Percentiles rank a stretch among this genome's conserved stretches.
Conservation (phyloP, 139 green algal species). For the Marvania coccoides region DNA sequence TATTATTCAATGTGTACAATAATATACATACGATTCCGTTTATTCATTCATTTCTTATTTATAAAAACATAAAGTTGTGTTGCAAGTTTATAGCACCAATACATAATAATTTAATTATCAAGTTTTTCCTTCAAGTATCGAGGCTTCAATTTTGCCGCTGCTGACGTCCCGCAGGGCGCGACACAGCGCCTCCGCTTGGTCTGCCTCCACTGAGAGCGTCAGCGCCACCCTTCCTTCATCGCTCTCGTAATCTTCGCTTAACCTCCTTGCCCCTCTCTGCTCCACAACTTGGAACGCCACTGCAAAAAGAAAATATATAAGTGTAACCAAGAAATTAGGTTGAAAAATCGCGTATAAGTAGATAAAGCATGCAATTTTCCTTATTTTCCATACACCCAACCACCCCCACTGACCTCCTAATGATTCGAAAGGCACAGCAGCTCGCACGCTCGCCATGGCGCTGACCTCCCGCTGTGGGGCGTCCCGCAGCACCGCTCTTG, state of each 20-base stretch:
- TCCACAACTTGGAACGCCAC: neutral
- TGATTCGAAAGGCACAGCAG: neutral
- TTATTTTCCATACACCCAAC: too few relatives aligned
- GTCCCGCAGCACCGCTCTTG: slow-evolving; percentile 50
- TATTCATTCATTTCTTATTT: neutral
- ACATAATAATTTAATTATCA: too few relatives aligned
- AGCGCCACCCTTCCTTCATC: neutral
- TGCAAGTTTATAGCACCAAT: neutral
- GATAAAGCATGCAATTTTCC: too few relatives aligned
- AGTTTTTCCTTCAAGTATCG: too few relatives aligned
- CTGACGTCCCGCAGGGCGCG: neutral
- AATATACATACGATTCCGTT: neutral
- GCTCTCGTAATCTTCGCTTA: neutral
- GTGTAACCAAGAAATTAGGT: too few relatives aligned
- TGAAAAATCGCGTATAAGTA: too few relatives aligned
- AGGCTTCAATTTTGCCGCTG: neutral
- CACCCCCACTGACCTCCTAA: neutral
- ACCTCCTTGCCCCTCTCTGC: neutral
- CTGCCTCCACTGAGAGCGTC: neutral
- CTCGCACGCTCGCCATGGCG: slow-evolving; percentile 7
- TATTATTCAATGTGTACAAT: too few relatives aligned
- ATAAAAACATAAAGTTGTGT: neutral
- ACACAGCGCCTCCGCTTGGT: neutral
- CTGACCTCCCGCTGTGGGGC: slow-evolving; percentile 32
- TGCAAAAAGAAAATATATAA: too few relatives aligned